Evolutionary conservation across 2,329 filamentous ascomycete species (phyloP), one percentile per base, ranked within the genome.

Genomic region (Exophiala sp.): DNA sequence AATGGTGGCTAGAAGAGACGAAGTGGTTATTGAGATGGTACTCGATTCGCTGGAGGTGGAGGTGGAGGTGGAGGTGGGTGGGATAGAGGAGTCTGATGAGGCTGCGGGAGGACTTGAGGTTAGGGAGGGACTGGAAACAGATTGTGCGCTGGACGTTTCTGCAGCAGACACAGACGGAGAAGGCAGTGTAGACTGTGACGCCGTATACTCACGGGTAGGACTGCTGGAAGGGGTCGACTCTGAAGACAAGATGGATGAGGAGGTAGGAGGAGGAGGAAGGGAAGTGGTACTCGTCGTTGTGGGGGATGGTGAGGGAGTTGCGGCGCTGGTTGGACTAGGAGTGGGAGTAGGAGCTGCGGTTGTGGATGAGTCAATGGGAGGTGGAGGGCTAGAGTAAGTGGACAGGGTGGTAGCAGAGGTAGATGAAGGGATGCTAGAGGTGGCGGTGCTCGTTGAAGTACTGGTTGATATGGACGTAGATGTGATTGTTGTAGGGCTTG

Each of bases 11-110:
- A 47, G 35, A 39, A 37, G 21, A 39, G 47, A 37, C 32, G 54
- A 46, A 51, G 19, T 47, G 11, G 19, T 38, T 46, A 47, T 32
- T 96, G 45, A 96, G 81, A 68, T 96, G 95, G 57, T 85, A 82
- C 23, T 49, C 8, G 55, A 48, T 37, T 18, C 18, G 13, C 43
- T 48, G 22, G 47, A 48, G 21, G 32, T 43, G 24, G 38, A 46
- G 11, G 47, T 45, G 21, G 32, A 39, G 24, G 38, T 43, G 11
- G 50, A 40, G 14, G 50, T 32, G 9, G 46, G 40, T n/a, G n/a
- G n/a, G n/a, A 22, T 41, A 11, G 44, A 24, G 14, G 42, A 49
- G 13, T 49, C 47, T 11, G 29, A 46, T 23, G 49, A 49, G 19
- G 50, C 32, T 48, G 39, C 22, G 16, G 46, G 27, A 46, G 30